Conservation (phyloP, 2,329 filamentous ascomycete species). For the Beauveria australis region DNA sequence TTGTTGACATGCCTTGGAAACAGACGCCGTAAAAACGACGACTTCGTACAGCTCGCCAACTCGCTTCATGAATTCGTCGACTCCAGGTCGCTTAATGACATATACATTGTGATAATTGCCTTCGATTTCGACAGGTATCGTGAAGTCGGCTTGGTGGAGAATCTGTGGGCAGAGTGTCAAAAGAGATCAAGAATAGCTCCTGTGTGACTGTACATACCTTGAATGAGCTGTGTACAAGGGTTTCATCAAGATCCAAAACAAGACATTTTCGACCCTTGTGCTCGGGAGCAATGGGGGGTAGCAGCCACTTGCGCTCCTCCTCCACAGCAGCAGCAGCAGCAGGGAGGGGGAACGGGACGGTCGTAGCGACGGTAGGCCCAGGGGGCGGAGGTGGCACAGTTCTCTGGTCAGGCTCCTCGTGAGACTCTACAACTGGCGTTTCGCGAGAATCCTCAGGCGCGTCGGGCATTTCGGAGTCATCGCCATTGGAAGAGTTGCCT, state of each 20-base stretch:
- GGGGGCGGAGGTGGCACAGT: conserved; percentile 39
- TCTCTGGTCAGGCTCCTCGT: conserved; percentile 25
- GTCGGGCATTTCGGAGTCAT: conserved; percentile 62
- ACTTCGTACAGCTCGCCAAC: conserved; percentile 97
- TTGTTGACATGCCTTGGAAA: conserved; percentile 67
- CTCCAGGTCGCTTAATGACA: conserved; percentile 97
- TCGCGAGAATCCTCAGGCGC: conserved; percentile 44
- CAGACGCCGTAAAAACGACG: conserved; percentile 95
- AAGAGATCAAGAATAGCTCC: conserved; percentile 5
- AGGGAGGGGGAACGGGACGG: conserved; percentile 31
- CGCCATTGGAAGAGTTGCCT: conserved; percentile 34
- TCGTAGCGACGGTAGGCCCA: conserved; percentile 33
- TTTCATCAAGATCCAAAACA: conserved; percentile 93
- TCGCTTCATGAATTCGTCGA: conserved; percentile 97
- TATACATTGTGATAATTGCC: conserved; percentile 99
- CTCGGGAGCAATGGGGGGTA: conserved; percentile 74
- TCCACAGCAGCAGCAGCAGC: conserved; percentile 34
- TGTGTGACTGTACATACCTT: conserved; percentile 53
- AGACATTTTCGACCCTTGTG: conserved; percentile 87
- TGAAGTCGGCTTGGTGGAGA: conserved; percentile 95
- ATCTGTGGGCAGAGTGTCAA: conserved; percentile 49
- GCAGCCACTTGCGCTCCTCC: conserved; percentile 53
- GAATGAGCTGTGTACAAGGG: conserved; percentile 95
- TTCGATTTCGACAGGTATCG: conserved; percentile 97
- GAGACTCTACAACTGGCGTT: conserved; percentile 9